These are phyloP conservation scores for Fibroporia radiculosa DNA, from an alignment of 768 basidiomycete genomes.

Conservation along the genomic window DNA sequence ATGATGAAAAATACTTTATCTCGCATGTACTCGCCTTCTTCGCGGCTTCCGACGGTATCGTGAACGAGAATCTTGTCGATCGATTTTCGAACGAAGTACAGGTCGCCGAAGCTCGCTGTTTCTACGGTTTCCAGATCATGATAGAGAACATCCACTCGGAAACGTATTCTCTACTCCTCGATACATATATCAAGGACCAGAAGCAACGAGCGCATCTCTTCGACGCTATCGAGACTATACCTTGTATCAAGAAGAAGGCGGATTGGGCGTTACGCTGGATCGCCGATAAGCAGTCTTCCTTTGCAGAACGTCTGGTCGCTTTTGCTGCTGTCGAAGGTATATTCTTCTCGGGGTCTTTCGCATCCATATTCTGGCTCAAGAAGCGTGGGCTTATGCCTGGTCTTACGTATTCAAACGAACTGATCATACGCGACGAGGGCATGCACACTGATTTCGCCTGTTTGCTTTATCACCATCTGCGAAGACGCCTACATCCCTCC, in stretches of 20 bases:
- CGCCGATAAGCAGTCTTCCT: slow-evolving; percentile 67
- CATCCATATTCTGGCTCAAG: slow-evolving; percentile 95
- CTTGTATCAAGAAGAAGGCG: slow-evolving; percentile 87
- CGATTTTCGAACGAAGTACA: slow-evolving; percentile 93
- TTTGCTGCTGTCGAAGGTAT: slow-evolving; percentile 96
- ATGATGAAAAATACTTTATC: slow-evolving; percentile 82
- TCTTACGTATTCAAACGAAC: slow-evolving; percentile 92
- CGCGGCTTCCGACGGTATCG: slow-evolving; percentile 92
- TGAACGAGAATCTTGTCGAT: slow-evolving; percentile 93
- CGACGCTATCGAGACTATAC: slow-evolving; percentile 89
- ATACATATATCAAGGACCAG: slow-evolving; percentile 86
- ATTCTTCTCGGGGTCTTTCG: slow-evolving; percentile 93
- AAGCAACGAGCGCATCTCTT: slow-evolving; percentile 75
- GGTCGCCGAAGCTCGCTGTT: slow-evolving; percentile 86
- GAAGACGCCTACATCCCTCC: slow-evolving; percentile 73
- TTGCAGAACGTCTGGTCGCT: slow-evolving; percentile 84
- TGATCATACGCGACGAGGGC: slow-evolving; percentile 93
- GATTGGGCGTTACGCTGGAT: slow-evolving; percentile 97
- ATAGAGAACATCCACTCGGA: slow-evolving; percentile 98
- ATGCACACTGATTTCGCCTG: slow-evolving; percentile 97
- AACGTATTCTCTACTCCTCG: slow-evolving; percentile 93
- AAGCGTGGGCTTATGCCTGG: slow-evolving; percentile 98
- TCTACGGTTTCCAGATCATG: slow-evolving; percentile 98
- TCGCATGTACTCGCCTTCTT: slow-evolving; percentile 95
- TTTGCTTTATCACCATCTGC: slow-evolving; percentile 77